Conservation (phyloP, 176 grass and related monocot genomes). For the Carex myosuroides region DNA sequence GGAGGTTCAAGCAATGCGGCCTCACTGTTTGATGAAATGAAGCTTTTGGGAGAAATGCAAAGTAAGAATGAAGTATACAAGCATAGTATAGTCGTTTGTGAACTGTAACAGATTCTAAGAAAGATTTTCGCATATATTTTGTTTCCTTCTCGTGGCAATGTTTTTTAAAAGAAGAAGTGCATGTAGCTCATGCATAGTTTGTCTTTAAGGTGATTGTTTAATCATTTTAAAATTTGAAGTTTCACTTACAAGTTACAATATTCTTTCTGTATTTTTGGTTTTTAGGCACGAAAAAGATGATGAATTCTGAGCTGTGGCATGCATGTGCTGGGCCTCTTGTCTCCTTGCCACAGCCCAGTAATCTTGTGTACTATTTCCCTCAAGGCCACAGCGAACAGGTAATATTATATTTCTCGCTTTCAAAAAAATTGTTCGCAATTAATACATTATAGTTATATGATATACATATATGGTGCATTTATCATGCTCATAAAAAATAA, state of each 20-base stretch:
- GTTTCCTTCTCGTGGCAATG: background rate
- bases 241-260: background rate
- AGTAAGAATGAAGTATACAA: conserved; percentile 30
- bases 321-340: conserved; percentile 89
- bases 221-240: background rate
- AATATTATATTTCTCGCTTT: too few relatives aligned
- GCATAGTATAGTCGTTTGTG: background rate
- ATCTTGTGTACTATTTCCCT: conserved; percentile 84
- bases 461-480: background rate
- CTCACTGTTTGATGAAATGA: conserved; percentile 90
- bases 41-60: conserved; percentile 71
- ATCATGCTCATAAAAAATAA: background rate
- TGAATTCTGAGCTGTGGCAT: conserved; percentile 98
- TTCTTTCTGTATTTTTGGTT: background rate
- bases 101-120: background rate
- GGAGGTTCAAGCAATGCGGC: conserved; percentile 53
- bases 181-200: background rate
- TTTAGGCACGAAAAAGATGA: conserved; percentile 68
- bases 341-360: conserved; percentile 74
- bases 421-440: too few relatives aligned
- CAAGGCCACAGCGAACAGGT: conserved; percentile 99
- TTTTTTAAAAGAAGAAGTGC: background rate
- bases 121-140: background rate
- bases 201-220: background rate
- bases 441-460: background rate